Evolutionary conservation across 1,284 basidiomycete genomes (phyloP), one percentile per base, ranked within the genome.

Genomic region (Xanthoconium separans): DNA sequence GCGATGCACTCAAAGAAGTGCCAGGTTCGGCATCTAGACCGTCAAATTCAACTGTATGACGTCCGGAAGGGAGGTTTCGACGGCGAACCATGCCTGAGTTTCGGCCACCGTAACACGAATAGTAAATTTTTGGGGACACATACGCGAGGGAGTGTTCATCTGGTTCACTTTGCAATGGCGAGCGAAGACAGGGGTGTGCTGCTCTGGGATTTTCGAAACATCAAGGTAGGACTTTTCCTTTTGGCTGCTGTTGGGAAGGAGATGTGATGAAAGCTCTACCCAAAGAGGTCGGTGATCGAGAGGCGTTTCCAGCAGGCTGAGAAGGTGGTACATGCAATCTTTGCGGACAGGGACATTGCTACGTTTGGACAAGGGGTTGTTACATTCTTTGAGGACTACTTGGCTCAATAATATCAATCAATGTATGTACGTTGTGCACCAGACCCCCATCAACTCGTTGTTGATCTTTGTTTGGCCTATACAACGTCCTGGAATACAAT

Each of bases 161-260:
- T 73, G 52, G 69, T 68, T 41, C 71, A 76, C 53, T 81, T 81
- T 62, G 75, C 68, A 31, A 76, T 75, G 53, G 77, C 77, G 18
- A 78, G 72, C 63, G 62, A 68, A 44, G 79, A 82, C 59, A 76
- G 76, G 12, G 61, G 57, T 27, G 71, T 81, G 27, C 61, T 73
- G 12, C 59, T 80, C 22, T 83, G 81, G 79, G 81, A 83, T 61
- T 77, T 74, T 63, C 73, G 80, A 16, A 76, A 77, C 53, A 57
- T 59, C 15, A 76, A 76, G 71, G 79, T 79, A 68, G 43, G 59
- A 34, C 30, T 51, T 50, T 49, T 43, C 50, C 52, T 53, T 37
- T 20, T 51, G 34, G 48, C 47, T 55, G 37, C 44, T 44, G 49
- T 42, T 29, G 22, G 50, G 54, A 51, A 53, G 52, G 49, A 57